Evolutionary conservation across 2,329 filamentous ascomycete genomes (phyloP).

Genomic region (Triangularia setosa): DNA sequence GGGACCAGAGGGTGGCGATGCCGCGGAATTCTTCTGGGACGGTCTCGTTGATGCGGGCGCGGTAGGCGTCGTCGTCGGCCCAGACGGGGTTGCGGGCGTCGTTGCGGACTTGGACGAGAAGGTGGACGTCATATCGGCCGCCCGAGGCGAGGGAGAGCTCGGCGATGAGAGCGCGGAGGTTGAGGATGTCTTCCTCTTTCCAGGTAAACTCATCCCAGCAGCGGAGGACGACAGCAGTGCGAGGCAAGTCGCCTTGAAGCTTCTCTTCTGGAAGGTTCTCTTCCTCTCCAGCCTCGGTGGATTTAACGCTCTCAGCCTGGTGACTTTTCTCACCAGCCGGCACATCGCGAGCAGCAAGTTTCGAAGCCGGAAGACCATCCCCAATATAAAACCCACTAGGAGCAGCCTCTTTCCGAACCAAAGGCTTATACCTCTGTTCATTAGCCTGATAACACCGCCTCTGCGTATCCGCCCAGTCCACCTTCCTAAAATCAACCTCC

Average conservation of each 20-base stretch:
- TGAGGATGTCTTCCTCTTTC: slow-evolving; percentile 74
- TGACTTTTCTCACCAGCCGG: slow-evolving; percentile 5
- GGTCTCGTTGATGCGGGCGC: slow-evolving; percentile 61
- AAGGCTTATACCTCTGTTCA: slow-evolving; percentile 59
- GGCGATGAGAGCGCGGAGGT: slow-evolving; percentile 76
- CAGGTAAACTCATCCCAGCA: slow-evolving; percentile 80
- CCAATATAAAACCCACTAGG: slow-evolving; percentile 51
- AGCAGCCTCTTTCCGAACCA: slow-evolving; percentile 37
- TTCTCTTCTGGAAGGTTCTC: slow-evolving; percentile 20
- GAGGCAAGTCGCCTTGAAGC: slow-evolving; percentile 39
- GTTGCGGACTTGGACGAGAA: slow-evolving; percentile 79
- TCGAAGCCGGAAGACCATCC: slow-evolving; percentile 27
- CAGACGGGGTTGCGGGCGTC: slow-evolving; percentile 72
- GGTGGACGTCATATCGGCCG: slow-evolving; percentile 80
- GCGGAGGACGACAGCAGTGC: slow-evolving; percentile 76
- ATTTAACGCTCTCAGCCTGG: not conserved
- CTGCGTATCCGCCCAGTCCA: slow-evolving; percentile 78
- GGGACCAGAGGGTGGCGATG: slow-evolving; percentile 88
- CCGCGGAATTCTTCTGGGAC: slow-evolving; percentile 83
- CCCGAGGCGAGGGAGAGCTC: slow-evolving; percentile 78
- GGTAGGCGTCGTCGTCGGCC: slow-evolving; percentile 68
- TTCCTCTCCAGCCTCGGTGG: slow-evolving; percentile 13
- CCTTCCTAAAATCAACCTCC: slow-evolving; percentile 70
- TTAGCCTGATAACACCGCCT: slow-evolving; percentile 70
- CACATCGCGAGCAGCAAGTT: slow-evolving; percentile 26